Evolutionary conservation across 192 early-diverging fungal genomes (phyloP), one percentile per base, ranked within the genome.

Genomic region (Gorgonomyces haynaldii): DNA sequence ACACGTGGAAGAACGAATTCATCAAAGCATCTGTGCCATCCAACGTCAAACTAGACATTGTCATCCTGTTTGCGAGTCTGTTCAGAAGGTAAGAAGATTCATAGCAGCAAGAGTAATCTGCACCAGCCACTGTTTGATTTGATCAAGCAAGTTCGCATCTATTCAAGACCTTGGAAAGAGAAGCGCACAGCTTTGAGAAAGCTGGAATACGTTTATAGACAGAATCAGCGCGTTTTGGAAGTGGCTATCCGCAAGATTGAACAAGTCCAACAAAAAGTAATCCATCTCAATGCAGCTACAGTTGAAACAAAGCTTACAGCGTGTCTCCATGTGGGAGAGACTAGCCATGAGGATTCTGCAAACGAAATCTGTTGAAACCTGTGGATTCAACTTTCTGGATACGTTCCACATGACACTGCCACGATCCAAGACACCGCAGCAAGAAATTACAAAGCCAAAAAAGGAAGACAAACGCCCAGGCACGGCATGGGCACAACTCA

Each of bases 111-210:
- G 56, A 65, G 65, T n/a, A 64, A 73, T 15, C 42, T 76, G 32
- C 73, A 76, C 36, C 65, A 76, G 44, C 73, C 73, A 1, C 25
- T 72, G 50, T 76, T 76, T 54, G 73, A 76, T 43, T 34, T 76
- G 40, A 57, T 76, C 22, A 68, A 72, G 36, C 62, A 69, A 54
- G 73, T 72, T 3, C 49, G 61, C 7, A 22, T 72, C 12, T 76
- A 66, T 44, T 68, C 65, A 13, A 52, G 64, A 16, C 60, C 68
- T 3, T 76, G 73, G 73, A 43, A 49, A 12, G 51, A 62, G 26
- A 71, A 67, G 28, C 34, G 54, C 15, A 29, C 37, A 10, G 60
- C 66, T 17, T 37, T 76, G 26, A n/a, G 66, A 4, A 65, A 68
- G 29, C 43, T 76, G 3, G 73, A 76, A 45, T 67, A 63, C 27